Evolutionary conservation across 176 grass and related monocot species (phyloP), one percentile per base, ranked within the genome.

Genomic region (Hordeum vulgare): DNA sequence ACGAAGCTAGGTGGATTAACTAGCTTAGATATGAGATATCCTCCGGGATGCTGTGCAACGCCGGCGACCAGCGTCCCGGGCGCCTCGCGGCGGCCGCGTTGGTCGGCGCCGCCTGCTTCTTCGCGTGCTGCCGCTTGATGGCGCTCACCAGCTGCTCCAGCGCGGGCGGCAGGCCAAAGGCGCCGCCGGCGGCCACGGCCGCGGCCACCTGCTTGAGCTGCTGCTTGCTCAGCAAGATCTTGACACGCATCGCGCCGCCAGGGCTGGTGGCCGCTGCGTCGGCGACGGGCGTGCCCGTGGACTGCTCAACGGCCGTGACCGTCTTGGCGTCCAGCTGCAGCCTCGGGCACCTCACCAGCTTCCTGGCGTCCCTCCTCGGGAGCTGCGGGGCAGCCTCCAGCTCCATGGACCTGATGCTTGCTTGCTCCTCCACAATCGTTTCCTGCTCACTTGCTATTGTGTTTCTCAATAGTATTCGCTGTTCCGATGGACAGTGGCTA

Each of bases 1-100:
- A 18, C 8, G 68, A 12, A 39, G 24, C 69, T 6, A 61, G 57
- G 13, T 18, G 26, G 21, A 34, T 13, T 54, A 54, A 9, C 57
- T 71, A 76, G 60, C 84, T 86, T 37, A 80, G 31, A 33, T 33
- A 33, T 4, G 31, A 87, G 84, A 85, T 77, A 17, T 94, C 92
- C 83, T 94, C 92, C 35, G 92, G 92, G 65, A 94, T 94, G 81
- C 89, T 94, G 70, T 91, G 78, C 86, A 94, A 72, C 77, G 83
- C 76, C 80, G 92, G 92, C 78, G 89, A 86, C 92, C 92, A 94
- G 31, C 83, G 75, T 3, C 77, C 80, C 11, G 56, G 79, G 17
- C 83, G 83, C 11, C 75, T 35, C 11, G 58, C 75, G 70, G 42
- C 54, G 1, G 72, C 70, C 11, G 12, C 75, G 3, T 40, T 56